phyloP scores from a whole-genome alignment of 2,329 filamentous ascomycete genomes.

The Aureobasidium pullulans region DNA sequence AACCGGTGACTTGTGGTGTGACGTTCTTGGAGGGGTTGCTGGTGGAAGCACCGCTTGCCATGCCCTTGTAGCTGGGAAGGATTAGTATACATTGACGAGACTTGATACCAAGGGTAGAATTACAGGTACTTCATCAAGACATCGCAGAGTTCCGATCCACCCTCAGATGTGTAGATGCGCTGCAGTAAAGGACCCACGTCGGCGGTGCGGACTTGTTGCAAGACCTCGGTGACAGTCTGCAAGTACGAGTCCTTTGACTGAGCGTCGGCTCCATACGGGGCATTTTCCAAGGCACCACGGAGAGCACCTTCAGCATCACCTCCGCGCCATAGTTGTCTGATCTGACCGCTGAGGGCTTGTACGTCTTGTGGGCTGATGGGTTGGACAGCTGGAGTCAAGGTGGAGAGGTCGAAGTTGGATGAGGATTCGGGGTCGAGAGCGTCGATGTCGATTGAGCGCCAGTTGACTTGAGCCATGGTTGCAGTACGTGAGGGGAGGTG shows the following conservation, averaged over 20 bases:
- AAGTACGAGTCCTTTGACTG: slow-evolving; percentile 68
- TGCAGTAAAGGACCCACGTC: slow-evolving; percentile 89
- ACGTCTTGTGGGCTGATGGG: slow-evolving; percentile 72
- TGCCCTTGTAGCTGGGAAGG: slow-evolving; percentile 72
- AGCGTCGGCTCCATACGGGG: slow-evolving; percentile 59
- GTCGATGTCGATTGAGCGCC: slow-evolving; percentile 91
- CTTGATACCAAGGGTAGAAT: slow-evolving; percentile 28
- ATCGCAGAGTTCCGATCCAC: slow-evolving; percentile 79
- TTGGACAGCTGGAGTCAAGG: slow-evolving; percentile 68
- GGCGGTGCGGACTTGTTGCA: slow-evolving; percentile 91
- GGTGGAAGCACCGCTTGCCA: slow-evolving; percentile 42
- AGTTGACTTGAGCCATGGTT: slow-evolving; percentile 48
- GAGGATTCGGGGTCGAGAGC: slow-evolving; percentile 82
- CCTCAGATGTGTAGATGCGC: slow-evolving; percentile 68
- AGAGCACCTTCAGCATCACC: slow-evolving; percentile 84
- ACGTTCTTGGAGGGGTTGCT: slow-evolving; percentile 34
- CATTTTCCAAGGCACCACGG: slow-evolving; percentile 74
- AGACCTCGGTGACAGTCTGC: slow-evolving; percentile 80
- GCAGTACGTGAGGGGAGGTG: background rate
- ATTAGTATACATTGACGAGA: background rate
- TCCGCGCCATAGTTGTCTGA: slow-evolving; percentile 78
- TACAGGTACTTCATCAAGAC: slow-evolving; percentile 98
- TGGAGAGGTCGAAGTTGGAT: slow-evolving; percentile 82
- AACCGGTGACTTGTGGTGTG: slow-evolving; percentile 75
- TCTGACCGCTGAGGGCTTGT: slow-evolving; percentile 68